A percentile compares a stretch with the other conserved stretches of the same genome.
Conservation (phyloP, 345 rosid species). For the Limnanthes douglasii region DNA sequence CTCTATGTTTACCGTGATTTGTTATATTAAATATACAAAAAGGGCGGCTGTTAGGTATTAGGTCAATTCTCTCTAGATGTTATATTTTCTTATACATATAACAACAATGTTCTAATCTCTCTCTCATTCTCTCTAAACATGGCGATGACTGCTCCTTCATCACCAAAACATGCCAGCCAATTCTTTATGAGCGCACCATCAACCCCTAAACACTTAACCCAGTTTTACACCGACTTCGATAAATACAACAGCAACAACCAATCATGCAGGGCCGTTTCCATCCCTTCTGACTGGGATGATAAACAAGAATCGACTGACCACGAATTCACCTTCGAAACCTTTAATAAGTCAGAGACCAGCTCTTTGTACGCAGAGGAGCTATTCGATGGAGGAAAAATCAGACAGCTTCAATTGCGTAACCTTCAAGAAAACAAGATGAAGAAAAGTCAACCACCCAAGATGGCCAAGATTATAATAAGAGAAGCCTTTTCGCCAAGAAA, state of each 20-base stretch:
- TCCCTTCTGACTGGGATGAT: conserved; percentile 60
- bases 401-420: too few species aligned
- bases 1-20: too few species aligned
- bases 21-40: too few species aligned
- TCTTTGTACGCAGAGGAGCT: conserved; percentile 59
- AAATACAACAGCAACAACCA: conserved; percentile 5
- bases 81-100: too few species aligned
- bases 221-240: conserved; percentile 35
- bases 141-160: conserved; percentile 56
- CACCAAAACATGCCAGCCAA: conserved; percentile 44
- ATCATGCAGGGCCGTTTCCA: conserved; percentile 4
- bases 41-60: too few species aligned
- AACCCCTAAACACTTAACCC: conserved; percentile 46
- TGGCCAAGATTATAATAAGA: too few species aligned
- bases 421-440: conserved; percentile 11
- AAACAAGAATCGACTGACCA: too few species aligned
- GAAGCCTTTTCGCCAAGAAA: conserved; percentile 42
- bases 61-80: too few species aligned
- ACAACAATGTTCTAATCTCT: too few species aligned
- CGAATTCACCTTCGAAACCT: conserved; percentile 51
- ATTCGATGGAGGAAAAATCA: conserved; percentile 59
- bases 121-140: too few species aligned
- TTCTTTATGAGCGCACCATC: conserved; percentile 62
- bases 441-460: conserved; percentile 10
- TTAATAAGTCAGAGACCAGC: conserved; percentile 13